Base-by-base conservation (phyloP, 2,329 filamentous ascomycete species). In the Stachybotrys echinatus region DNA sequence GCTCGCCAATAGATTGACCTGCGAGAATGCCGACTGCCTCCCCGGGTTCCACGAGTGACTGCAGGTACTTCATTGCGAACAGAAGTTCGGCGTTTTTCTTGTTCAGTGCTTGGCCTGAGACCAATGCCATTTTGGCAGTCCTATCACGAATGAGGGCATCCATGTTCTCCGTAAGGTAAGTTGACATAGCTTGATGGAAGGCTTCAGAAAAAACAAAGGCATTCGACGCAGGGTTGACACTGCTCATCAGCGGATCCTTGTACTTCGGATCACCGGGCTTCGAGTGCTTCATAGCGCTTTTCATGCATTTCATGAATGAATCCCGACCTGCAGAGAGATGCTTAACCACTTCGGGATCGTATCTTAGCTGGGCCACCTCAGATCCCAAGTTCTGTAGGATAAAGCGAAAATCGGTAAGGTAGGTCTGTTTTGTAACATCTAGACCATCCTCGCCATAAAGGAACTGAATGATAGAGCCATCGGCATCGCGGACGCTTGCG, bases 1-100 rank as follows among this genome's bases (percentile, higher is more conserved):
- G 94, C 65, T 99, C 95, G 65, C 94, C 94, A 40, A 99, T 85
- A 31, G 92, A 97, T 70, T 99, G 94, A 10, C 92, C 92, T 46
- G 95, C 95, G 52, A 99, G 89, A 55, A 99, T 95, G 57, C 94
- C 94, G 22, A 99, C 92, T 21, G 94, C 92, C 73, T 99, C 95
- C 43, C 94, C 94, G 23, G 94, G 90, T 61, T 99, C 92, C 21
- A 96, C 88, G 7, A 96, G 79, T 2, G 92, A 96, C 58, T 87
- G 87, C 57, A 97, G 78, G 63, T 97, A 99, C 67, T 97, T 96
- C 65, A 95, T 85, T 54, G 92, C 87, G 64, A 97, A 84, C 46
- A 97, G 79, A 52, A 84, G 82, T 65, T 95, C 87, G 54, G 92
- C 94, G 20, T 84, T 86, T 69, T 88, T 91, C 65, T 85, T 86